A percentile compares a stretch with the other conserved stretches of the same genome.
Evolutionary conservation across 2,329 filamentous ascomycete species (phyloP).

Genomic region (Trichoderma sp.): DNA sequence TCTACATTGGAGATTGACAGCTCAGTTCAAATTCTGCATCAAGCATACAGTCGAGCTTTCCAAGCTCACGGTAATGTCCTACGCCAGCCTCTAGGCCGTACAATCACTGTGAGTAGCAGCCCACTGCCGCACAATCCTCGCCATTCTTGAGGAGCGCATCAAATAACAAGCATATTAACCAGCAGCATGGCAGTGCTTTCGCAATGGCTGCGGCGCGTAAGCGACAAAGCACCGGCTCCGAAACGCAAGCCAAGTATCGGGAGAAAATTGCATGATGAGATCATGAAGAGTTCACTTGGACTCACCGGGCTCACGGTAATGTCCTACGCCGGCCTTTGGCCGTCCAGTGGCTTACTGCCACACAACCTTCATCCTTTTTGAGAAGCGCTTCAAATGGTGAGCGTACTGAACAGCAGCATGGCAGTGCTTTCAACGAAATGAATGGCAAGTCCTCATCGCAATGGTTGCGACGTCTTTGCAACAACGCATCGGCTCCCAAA

Average conservation of each 20-base stretch:
- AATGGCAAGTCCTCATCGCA: not conserved
- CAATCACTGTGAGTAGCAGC: too few relatives aligned
- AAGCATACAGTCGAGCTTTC: constrained; percentile 23
- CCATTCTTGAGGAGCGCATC: not conserved
- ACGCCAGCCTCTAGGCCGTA: too few relatives aligned
- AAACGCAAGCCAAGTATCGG: not conserved
- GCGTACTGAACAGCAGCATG: not conserved
- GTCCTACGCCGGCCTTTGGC: too few relatives aligned
- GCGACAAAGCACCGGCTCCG: not conserved
- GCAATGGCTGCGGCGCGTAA: not conserved
- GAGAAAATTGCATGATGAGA: not conserved
- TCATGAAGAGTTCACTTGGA: not conserved
- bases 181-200: not conserved
- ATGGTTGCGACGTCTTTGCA: not conserved
- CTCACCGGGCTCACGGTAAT: too few relatives aligned
- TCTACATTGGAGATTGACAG: constrained; percentile 20
- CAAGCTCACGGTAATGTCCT: too few relatives aligned
- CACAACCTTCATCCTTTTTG: not conserved
- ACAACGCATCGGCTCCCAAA: not conserved
- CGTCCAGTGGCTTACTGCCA: too few relatives aligned
- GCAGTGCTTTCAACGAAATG: not conserved
- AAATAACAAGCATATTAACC: not conserved
- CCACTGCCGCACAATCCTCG: not conserved
- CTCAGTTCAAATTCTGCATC: constrained; percentile 18
- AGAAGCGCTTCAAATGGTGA: not conserved